Conservation (phyloP, 2,329 filamentous ascomycete species). For the Phaeosphaeria sp. region DNA sequence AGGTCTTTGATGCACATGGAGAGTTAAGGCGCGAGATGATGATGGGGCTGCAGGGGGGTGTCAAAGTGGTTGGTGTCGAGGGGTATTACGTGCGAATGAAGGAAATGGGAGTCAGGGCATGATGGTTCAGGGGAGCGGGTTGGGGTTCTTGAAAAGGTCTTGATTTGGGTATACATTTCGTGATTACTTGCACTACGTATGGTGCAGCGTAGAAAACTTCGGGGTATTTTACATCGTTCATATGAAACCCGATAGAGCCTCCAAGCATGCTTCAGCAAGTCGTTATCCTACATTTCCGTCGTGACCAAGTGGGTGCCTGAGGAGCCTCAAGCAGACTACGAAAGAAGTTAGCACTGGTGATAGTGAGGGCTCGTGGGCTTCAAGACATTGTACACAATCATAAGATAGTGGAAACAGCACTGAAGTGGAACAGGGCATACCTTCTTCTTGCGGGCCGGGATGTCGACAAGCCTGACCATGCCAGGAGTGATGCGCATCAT, state of each 20-base stretch:
- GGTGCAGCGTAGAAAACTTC: background rate
- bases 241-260: background rate
- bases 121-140: no score
- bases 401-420: background rate
- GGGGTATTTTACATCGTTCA: background rate
- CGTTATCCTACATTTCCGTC: background rate
- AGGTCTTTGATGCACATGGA: constrained; percentile 10
- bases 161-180: background rate
- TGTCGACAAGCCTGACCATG: constrained; percentile 29
- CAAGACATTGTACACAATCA: background rate
- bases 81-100: constrained; percentile 8
- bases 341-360: background rate
- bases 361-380: background rate
- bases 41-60: constrained; percentile 14
- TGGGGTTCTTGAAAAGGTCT: background rate
- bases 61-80: constrained; percentile 1
- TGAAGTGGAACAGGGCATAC: background rate
- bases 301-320: background rate
- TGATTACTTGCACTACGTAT: background rate
- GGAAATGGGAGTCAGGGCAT: background rate
- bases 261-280: background rate
- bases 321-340: background rate
- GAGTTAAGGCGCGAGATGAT: constrained; percentile 20
- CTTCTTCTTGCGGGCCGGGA: constrained; percentile 15
- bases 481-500: constrained; percentile 20